These are phyloP conservation scores for Caryopteris hybrid DNA, from an alignment of 305 asterid genomes.

Conservation along the genomic window DNA sequence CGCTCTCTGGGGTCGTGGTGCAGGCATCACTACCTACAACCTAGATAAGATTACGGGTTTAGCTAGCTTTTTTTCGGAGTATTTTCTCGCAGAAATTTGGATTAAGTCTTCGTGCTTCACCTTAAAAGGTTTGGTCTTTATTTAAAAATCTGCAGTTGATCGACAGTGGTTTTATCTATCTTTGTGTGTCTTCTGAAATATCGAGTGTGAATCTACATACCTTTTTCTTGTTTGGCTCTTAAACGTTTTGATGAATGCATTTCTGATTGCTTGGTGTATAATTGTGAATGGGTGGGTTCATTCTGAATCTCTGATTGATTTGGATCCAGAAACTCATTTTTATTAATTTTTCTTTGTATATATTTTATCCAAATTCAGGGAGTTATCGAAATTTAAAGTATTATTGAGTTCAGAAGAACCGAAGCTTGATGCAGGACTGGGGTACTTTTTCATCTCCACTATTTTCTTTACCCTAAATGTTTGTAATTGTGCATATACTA, in stretches of 20 bases:
- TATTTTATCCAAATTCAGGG: slow-evolving; percentile 1
- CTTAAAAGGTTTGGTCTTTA: slow-evolving; percentile 16
- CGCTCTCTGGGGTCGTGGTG: background rate
- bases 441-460: slow-evolving; percentile 34
- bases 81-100: background rate
- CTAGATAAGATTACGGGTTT: slow-evolving; percentile 6
- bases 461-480: background rate
- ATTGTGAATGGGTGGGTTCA: background rate
- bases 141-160: slow-evolving; percentile 1
- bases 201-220: background rate
- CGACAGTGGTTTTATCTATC: background rate
- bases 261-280: background rate
- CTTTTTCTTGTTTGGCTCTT: background rate
- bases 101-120: slow-evolving; percentile 4
- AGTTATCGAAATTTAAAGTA: slow-evolving; percentile 19
- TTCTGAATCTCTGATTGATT: background rate
- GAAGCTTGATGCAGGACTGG: slow-evolving; percentile 74
- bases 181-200: background rate
- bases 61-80: background rate
- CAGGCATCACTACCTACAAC: background rate
- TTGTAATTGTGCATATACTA: background rate
- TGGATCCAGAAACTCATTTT: no score
- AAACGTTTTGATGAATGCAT: no score
- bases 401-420: slow-evolving; percentile 22
- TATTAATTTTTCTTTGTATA: no score